Evolutionary conservation across 1,139 yeast genomes (phyloP), one percentile per base, ranked within the genome.

Genomic region (Suhomyces panamericanus): DNA sequence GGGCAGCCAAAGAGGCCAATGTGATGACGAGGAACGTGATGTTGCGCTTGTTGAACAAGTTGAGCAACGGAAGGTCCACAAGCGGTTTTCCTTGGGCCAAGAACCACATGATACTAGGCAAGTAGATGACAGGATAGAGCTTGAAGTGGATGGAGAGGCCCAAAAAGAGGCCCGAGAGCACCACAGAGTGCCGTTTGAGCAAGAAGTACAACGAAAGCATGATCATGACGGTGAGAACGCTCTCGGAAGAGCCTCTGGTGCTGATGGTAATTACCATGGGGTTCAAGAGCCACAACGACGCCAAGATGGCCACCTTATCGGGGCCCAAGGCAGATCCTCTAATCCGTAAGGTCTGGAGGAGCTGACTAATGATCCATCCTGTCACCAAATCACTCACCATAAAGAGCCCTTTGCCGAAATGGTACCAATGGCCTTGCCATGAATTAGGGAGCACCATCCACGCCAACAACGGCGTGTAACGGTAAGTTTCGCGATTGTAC

Each of bases 221-320:
- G 3, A 90, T 78, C 56, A 91, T 70, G 22, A 87, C 91, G 1
- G 96, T 89, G 38, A 93, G 68, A 1, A 93, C 74, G 50, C 97
- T 91, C 60, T 93, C 99, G 0, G 96, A 86, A 16, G 95, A 87
- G 0, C 99, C 99, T 44, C 99, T 71, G 0, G 98, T 90, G 50
- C 95, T 85, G 36, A 93, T 93, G 1, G 96, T 90, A 28, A 87
- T 81, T 0, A 91, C 99, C 95, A 93, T 87, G 11, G 99, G 99
- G 62, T 93, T 93, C 54, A 89, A 72, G 33, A 93, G 71, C 99
- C 99, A 93, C 4, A 90, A 69, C 1, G 85, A 67, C 29, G 83
- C 64, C 48, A 81, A 70, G 11, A 70, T 43, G 17, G 73, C 53
- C 15, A 73, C 69, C 39, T 67, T 68, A 9, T 55, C 47, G 37